Conservation (phyloP, 2,329 filamentous ascomycete genomes). For the Coccinonectria pachysandricola region DNA sequence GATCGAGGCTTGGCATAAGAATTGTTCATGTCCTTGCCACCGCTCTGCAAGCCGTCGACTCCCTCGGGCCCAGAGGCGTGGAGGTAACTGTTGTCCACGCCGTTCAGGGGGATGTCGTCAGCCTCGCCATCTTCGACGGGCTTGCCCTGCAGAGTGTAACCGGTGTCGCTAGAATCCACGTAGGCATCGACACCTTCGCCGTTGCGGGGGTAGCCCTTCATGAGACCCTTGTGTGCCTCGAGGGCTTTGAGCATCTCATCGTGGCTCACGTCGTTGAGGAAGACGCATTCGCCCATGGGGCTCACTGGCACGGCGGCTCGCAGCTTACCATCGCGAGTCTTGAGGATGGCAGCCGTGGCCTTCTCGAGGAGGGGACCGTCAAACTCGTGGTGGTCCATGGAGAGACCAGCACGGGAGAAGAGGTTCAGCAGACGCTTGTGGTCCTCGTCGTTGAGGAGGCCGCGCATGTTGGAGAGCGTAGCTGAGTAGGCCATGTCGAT, state of each 20-base stretch:
- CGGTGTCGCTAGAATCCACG: slow-evolving; percentile 60
- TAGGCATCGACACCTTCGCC: slow-evolving; percentile 60
- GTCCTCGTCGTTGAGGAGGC: slow-evolving; percentile 48
- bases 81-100: slow-evolving; percentile 6
- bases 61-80: slow-evolving; percentile 12
- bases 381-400: slow-evolving; percentile 61
- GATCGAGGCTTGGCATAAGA: slow-evolving; percentile 4
- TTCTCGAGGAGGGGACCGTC: slow-evolving; percentile 54
- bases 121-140: slow-evolving; percentile 10
- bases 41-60: slow-evolving; percentile 10
- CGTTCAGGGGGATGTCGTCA: slow-evolving; percentile 4
- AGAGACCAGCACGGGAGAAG: slow-evolving; percentile 59
- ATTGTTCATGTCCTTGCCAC: slow-evolving; percentile 6
- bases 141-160: slow-evolving; percentile 33
- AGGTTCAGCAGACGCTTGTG: slow-evolving; percentile 53
- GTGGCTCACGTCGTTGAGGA: slow-evolving; percentile 55
- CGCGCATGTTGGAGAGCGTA: slow-evolving; percentile 54
- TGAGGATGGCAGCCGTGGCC: slow-evolving; percentile 58
- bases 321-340: slow-evolving; percentile 58
- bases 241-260: slow-evolving; percentile 54
- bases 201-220: slow-evolving; percentile 50
- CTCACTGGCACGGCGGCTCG: slow-evolving; percentile 55
- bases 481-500: slow-evolving; percentile 70
- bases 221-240: slow-evolving; percentile 51
- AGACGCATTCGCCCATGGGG: slow-evolving; percentile 55